These are phyloP conservation scores for Sinapis alba DNA, from an alignment of 441 rosid genomes.

Conservation along the genomic window DNA sequence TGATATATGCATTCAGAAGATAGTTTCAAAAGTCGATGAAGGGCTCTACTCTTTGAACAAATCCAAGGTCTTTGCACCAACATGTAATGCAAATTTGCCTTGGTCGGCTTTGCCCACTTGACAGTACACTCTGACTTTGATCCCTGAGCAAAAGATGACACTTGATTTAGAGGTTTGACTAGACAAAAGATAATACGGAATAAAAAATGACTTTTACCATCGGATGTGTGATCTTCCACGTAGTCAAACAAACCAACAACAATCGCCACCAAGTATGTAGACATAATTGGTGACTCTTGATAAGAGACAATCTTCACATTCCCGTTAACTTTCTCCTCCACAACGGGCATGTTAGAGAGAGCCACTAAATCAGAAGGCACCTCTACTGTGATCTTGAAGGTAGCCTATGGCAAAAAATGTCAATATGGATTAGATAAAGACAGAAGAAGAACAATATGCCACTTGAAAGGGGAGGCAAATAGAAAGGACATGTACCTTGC, in stretches of 20 bases:
- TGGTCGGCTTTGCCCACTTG: conserved; percentile 91
- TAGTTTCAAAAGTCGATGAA: conserved; percentile 24
- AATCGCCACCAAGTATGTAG: conserved; percentile 96
- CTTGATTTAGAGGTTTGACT: conserved; percentile 15
- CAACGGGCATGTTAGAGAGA: conserved; percentile 89
- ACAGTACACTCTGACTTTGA: conserved; percentile 88
- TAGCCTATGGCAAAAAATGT: conserved; percentile 60
- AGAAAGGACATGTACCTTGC: conserved; percentile 62
- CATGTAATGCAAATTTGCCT: conserved; percentile 86
- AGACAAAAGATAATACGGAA: background rate
- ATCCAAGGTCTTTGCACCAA: conserved; percentile 87
- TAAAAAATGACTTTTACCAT: conserved; percentile 54
- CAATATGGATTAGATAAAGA: background rate
- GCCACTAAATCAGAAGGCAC: conserved; percentile 84
- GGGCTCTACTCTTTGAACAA: conserved; percentile 75
- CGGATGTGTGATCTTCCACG: conserved; percentile 89
- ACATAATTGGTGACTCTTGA: conserved; percentile 94
- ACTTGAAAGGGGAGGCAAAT: background rate
- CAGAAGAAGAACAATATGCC: background rate
- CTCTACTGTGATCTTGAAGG: conserved; percentile 82
- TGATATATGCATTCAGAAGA: conserved; percentile 14
- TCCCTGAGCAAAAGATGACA: conserved; percentile 46
- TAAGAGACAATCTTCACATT: conserved; percentile 65
- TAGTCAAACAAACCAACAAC: conserved; percentile 92
- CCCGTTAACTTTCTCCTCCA: conserved; percentile 76